Conservation (phyloP, 192 early-diverging fungal species). For the Chytriomyces confervae region DNA sequence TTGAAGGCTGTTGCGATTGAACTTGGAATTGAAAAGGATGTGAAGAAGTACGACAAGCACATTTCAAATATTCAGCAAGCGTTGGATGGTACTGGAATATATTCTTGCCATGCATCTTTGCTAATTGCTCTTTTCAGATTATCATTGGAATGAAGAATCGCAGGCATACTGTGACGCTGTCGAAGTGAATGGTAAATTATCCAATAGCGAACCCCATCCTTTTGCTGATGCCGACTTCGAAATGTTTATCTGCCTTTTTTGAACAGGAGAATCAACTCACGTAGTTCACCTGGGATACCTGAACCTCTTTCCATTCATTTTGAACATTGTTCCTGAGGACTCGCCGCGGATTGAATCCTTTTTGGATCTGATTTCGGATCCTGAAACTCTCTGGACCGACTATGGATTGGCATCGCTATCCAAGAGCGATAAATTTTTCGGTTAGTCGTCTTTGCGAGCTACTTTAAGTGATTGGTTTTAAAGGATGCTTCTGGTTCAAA, state of each 20-base stretch:
- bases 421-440: conserved; percentile 39
- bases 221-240: neutral
- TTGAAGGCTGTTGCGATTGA: conserved; percentile 65
- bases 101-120: neutral
- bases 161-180: conserved; percentile 71
- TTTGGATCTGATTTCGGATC: conserved; percentile 75
- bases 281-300: conserved; percentile 78
- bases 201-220: too few relatives aligned
- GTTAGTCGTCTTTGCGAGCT: neutral
- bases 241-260: neutral
- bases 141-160: conserved; percentile 74
- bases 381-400: conserved; percentile 83
- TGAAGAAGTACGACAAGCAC: conserved; percentile 58
- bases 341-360: conserved; percentile 49
- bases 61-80: conserved; percentile 58
- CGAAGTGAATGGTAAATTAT: conserved; percentile 51
- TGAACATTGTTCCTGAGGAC: conserved; percentile 72
- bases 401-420: conserved; percentile 49
- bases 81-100: conserved; percentile 52
- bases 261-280: conserved; percentile 42
- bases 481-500: too few relatives aligned
- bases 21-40: conserved; percentile 64
- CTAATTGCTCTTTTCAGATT: conserved; percentile 39
- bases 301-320: conserved; percentile 80
- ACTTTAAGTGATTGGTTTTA: neutral